Conservation (phyloP, 1,284 basidiomycete genomes). For the Heterobasidion parviporum region DNA sequence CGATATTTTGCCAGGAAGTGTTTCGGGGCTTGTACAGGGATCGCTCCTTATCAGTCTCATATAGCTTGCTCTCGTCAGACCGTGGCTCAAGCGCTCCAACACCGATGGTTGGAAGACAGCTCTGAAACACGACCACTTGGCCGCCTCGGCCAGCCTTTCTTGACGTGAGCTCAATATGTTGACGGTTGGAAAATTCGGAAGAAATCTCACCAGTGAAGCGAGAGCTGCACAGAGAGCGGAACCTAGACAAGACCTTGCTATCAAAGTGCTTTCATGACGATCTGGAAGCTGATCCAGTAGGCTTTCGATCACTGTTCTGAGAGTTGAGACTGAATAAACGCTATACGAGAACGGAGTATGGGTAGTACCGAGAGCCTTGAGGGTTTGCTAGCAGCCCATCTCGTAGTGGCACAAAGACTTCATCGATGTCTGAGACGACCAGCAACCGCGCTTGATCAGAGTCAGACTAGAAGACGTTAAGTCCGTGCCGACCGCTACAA, state of each 20-base stretch:
- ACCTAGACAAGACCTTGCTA: constrained; percentile 65
- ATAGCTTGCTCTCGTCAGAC: constrained; percentile 65
- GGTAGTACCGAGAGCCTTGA: constrained; percentile 52
- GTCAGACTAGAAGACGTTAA: constrained; percentile 17
- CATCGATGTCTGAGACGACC: constrained; percentile 84
- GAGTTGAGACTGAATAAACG: constrained; percentile 5
- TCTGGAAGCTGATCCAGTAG: constrained; percentile 63
- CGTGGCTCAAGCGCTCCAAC: constrained; percentile 53
- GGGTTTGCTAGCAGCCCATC: constrained; percentile 80
- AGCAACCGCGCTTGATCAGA: constrained; percentile 60
- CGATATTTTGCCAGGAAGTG: constrained; percentile 74
- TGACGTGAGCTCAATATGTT: background rate
- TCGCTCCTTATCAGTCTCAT: constrained; percentile 87
- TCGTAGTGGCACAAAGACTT: constrained; percentile 82
- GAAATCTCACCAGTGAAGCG: constrained; percentile 56
- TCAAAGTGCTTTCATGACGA: constrained; percentile 49
- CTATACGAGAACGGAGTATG: background rate
- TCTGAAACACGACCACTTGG: constrained; percentile 79
- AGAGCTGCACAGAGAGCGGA: constrained; percentile 72
- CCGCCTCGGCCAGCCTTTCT: constrained; percentile 74
- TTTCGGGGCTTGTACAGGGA: constrained; percentile 72
- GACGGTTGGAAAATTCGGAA: constrained; percentile 6
- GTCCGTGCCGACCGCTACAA: background rate
- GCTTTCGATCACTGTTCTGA: constrained; percentile 49
- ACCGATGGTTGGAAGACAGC: constrained; percentile 73